These are phyloP conservation scores for Mycena galopus DNA, from an alignment of 768 basidiomycete species.

Conservation along the genomic window DNA sequence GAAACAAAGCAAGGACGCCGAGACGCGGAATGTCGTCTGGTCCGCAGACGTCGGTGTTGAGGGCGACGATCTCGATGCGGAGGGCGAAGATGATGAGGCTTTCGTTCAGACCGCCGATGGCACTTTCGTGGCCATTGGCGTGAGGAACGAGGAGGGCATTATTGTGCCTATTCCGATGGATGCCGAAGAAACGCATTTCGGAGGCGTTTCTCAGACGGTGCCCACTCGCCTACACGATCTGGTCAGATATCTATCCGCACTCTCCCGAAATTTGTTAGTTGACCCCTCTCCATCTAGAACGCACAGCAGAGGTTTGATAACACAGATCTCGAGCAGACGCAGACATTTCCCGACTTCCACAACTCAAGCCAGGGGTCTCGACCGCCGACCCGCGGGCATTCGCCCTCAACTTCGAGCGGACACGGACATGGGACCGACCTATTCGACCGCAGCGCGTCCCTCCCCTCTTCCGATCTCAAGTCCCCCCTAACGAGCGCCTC, in stretches of 20 bases:
- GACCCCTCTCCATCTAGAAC: constrained; percentile 24
- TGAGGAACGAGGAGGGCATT: constrained; percentile 67
- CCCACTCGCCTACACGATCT: constrained; percentile 70
- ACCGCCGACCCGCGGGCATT: constrained; percentile 34
- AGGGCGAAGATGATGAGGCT: constrained; percentile 71
- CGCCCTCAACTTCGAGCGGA: constrained; percentile 20
- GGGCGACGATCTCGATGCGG: constrained; percentile 65
- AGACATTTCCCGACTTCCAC: constrained; percentile 51
- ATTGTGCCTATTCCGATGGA: constrained; percentile 58
- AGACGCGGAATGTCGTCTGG: constrained; percentile 76
- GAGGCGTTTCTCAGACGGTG: constrained; percentile 63
- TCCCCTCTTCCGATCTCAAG: constrained; percentile 39
- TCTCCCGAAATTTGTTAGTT: background rate
- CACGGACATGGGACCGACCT: constrained; percentile 11
- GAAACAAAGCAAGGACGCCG: constrained; percentile 73
- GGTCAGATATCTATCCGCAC: constrained; percentile 49
- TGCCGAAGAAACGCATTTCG: constrained; percentile 61
- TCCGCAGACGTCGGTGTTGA: constrained; percentile 66
- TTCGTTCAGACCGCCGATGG: constrained; percentile 54
- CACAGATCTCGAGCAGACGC: constrained; percentile 63
- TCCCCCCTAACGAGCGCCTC: constrained; percentile 29
- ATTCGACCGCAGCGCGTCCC: constrained; percentile 29
- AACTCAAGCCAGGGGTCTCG: constrained; percentile 39
- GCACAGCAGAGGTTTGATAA: constrained; percentile 34
- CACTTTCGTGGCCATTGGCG: constrained; percentile 63